Base-by-base conservation (phyloP, 108 stramenopile genomes). In the Cyclotella sp. region DNA sequence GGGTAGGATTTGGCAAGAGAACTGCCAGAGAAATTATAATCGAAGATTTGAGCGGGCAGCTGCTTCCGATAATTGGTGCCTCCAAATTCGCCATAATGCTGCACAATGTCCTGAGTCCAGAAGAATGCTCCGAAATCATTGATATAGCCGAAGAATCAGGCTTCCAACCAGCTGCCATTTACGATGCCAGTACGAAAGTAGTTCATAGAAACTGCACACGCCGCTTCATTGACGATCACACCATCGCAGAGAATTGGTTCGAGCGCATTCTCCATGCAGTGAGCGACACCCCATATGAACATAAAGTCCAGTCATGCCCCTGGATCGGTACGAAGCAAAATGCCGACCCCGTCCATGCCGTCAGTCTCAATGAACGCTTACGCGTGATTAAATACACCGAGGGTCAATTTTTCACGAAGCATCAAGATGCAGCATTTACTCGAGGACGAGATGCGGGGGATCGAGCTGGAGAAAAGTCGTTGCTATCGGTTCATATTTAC, bases 321-420 rank as follows among this genome's bases (percentile, higher is more conserved):
- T 73, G 71, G 71, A 61, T 79, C 43, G 59, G 65, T 0, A 18
- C 41, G 45, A 54, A 19, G 47, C 40, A 59, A 34, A 61, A 54
- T 12, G 49, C 27, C 21, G 54, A 49, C 21, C 26, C 51, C 0
- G 58, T 68, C 6, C 67, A 43, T 49, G 72, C 78, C 18, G 72
- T 73, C 9, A 73, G 83, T 28, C 44, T 79, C 75, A 84, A 79
- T 19, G 83, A 84, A 66, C 73, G 74, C 21, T 34, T 84, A 14
- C 73, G 83, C 21, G 26, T 84, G 0, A 74, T 76, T 8, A 77
- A 77, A 34, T 84, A 84, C 44, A 34, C 28, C 13, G 68, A 43
- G 0, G 78, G 83, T 10, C 58, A 79, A 30, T 84, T 68, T 58
- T 84, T 84, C 60, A 66, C 58, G 0, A 34, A 74, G 11, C 83